Percentiles rank a stretch among this genome's conserved stretches.
Evolutionary conservation across 2,329 filamentous ascomycete species (phyloP).

Genomic region (Pleurostoma richardsiae): DNA sequence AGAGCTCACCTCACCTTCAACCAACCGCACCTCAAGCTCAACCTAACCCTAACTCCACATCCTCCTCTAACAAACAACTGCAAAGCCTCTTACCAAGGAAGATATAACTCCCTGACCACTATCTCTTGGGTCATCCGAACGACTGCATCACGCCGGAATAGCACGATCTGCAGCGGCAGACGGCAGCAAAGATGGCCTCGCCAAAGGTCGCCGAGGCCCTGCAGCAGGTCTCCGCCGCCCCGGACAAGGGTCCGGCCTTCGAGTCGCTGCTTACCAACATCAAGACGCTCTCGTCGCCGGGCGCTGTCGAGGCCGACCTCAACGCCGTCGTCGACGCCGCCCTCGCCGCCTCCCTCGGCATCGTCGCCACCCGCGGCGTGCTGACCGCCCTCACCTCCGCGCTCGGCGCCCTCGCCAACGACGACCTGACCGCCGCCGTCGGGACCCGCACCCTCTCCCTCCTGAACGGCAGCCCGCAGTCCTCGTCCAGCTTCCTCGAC

Average conservation of each 20-base stretch:
- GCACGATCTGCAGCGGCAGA: neutral
- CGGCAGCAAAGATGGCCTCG: constrained; percentile 13
- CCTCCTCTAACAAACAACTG: too few relatives aligned
- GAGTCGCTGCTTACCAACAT: constrained; percentile 39
- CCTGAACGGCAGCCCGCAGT: constrained; percentile 49
- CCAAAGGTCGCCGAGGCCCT: constrained; percentile 38
- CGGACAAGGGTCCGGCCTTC: constrained; percentile 40
- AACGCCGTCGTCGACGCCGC: constrained; percentile 63
- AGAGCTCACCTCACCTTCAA: too few relatives aligned
- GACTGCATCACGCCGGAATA: too few relatives aligned
- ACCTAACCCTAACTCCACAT: too few relatives aligned
- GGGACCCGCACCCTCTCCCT: constrained; percentile 67
- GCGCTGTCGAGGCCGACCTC: constrained; percentile 48
- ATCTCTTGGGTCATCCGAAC: too few relatives aligned
- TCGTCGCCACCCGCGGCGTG: constrained; percentile 69
- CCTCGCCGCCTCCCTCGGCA: constrained; percentile 64
- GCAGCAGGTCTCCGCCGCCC: constrained; percentile 25
- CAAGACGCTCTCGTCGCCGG: constrained; percentile 31
- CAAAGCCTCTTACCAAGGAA: too few relatives aligned
- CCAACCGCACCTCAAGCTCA: too few relatives aligned
- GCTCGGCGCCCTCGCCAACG: constrained; percentile 55
- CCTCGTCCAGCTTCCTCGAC: constrained; percentile 71
- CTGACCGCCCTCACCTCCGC: constrained; percentile 61
- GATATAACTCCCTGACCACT: too few relatives aligned
- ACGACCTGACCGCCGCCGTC: constrained; percentile 68